Evolutionary conservation across 208 protist species (phyloP).

Genomic region (Lotmaria passim): DNA sequence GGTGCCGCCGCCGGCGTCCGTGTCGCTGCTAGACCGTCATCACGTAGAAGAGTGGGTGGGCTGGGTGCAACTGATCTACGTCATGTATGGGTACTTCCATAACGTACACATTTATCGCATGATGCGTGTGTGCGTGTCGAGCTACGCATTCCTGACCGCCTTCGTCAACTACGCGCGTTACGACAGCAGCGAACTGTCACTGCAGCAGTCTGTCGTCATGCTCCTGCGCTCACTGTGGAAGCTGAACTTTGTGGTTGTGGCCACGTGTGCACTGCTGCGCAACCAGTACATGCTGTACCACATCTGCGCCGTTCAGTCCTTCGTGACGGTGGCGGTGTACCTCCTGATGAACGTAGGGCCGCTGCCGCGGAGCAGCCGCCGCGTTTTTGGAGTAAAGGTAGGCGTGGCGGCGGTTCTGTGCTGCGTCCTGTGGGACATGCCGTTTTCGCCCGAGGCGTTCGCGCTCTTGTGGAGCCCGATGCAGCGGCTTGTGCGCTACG

Average conservation of each 20-base stretch:
- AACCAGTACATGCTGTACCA: slow-evolving; percentile 93
- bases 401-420: slow-evolving; percentile 25
- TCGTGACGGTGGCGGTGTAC: slow-evolving; percentile 82
- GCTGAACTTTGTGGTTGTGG: slow-evolving; percentile 83
- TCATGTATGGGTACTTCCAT: slow-evolving; percentile 92
- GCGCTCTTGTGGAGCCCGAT: slow-evolving; percentile 48
- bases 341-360: slow-evolving; percentile 35
- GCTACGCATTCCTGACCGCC: slow-evolving; percentile 93
- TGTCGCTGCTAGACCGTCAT: slow-evolving; percentile 56
- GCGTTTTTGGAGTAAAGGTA: slow-evolving; percentile 47
- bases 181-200: slow-evolving; percentile 41
- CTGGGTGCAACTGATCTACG: slow-evolving; percentile 90
- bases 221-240: slow-evolving; percentile 68
- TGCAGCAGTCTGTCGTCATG: slow-evolving; percentile 62
- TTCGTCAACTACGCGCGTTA: slow-evolving; percentile 93
- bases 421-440: slow-evolving; percentile 62
- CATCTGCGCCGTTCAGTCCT: slow-evolving; percentile 90
- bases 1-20: slow-evolving; percentile 10
- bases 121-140: slow-evolving; percentile 89
- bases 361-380: slow-evolving; percentile 30
- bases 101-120: slow-evolving; percentile 72
- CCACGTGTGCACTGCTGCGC: slow-evolving; percentile 56
- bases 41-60: slow-evolving; percentile 94
- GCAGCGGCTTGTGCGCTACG: slow-evolving; percentile 51
- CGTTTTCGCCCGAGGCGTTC: slow-evolving; percentile 40